Base-by-base conservation (phyloP, 1,284 basidiomycete species). In the Hymenochaete sp. region DNA sequence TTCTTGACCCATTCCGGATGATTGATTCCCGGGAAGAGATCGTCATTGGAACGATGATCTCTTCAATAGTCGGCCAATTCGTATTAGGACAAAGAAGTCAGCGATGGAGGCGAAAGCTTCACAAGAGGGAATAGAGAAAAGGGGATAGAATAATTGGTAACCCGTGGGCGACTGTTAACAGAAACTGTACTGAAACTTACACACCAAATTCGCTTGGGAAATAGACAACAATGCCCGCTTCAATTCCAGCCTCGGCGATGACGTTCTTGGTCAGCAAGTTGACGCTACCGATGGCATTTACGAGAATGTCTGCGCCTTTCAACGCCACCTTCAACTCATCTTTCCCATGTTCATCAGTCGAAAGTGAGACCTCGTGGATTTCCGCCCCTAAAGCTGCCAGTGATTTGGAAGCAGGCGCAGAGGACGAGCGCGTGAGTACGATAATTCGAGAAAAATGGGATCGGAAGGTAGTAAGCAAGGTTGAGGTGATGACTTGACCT, bases 171-270 rank as follows among this genome's bases (percentile, higher is more conserved):
- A n/a, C n/a, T n/a, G n/a, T n/a, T n/a, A n/a, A n/a, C n/a, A n/a
- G n/a, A n/a, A n/a, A n/a, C n/a, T n/a, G n/a, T n/a, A n/a, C n/a
- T n/a, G n/a, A n/a, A n/a, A n/a, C 58, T 35, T 36, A 63, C 61
- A 50, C 43, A 26, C 60, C 61, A 31, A 54, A 63, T 36, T 63
- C 61, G 44, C 53, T 56, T 21, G 59, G 56, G 47, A 62, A 61
- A 50, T 59, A 62, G 38, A 59, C 57, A 45, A 52, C 52, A 11
- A 51, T 57, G 28, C 54, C 51, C 37, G 48, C 52, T 38, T 51
- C 53, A 3, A 60, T 42, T 2, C 55, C 55, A 10, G 53, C 55
- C n/a, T 55, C 44, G 14, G 56, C 44, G 11, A 62, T 22, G 5
- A 49, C 53, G 14, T 53, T 44, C 35, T 52, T 54, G 31, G 52